Base-by-base conservation (phyloP, 768 basidiomycete genomes). In the Tephrocybe sp. region DNA sequence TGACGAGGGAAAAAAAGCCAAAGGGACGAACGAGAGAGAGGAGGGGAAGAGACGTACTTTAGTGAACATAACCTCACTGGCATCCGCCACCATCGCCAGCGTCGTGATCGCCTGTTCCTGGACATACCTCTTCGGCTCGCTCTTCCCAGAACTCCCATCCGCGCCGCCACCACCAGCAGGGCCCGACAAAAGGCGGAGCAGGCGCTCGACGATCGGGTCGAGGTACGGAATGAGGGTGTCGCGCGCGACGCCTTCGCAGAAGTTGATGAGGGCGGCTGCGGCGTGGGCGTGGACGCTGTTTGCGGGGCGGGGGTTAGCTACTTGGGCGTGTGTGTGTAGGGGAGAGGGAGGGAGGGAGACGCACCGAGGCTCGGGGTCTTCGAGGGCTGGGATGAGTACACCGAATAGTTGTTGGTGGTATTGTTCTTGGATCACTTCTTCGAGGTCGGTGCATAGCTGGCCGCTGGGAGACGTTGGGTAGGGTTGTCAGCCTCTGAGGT, bases 51-150 rank as follows among this genome's bases (percentile, higher is more conserved):
- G 12, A 61, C 68, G 1, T 53, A 83, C 89, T 76, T 88, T 87
- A 7, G 74, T 80, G 63, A 95, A 94, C 2, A 83, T 86, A 1
- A 69, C 70, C 67, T 91, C 90, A 57, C 90, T 90, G 0, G 86
- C 88, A 64, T 92, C 88, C 0, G 92, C 91, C 1, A 94, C 88
- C 85, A 93, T 93, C 2, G 92, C 91, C 25, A 95, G 68, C 11
- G 90, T 91, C 25, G 90, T 93, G 47, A 96, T 83, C 0, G 86
- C 88, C 62, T 93, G 91, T 63, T 94, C 91, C 62, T 93, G 90
- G 0, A 93, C 89, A 57, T 90, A 93, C 34, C 85, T 67, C 46
- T 62, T 64, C 0, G 70, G 70, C 15, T 73, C 38, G n/a, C 38
- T 18, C 6, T 24, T 72, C 12, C 67, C 72, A 44, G 70, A 70